Evolutionary conservation across 768 basidiomycete species (phyloP).

Genomic region (Erythrobasidium yunnanense): DNA sequence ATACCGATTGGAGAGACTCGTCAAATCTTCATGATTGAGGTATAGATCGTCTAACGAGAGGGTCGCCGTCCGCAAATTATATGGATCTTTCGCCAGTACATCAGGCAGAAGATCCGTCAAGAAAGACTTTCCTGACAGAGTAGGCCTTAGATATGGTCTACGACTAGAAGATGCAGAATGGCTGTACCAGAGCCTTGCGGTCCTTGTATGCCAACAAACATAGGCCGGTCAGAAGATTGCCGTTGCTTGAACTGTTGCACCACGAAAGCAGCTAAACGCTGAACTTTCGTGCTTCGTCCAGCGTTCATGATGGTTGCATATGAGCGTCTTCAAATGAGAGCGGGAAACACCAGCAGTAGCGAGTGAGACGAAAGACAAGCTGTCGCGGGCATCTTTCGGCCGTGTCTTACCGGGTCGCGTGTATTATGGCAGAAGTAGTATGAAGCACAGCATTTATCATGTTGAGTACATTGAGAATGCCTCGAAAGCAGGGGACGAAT

Average conservation of each 20-base stretch:
- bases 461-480: neutral
- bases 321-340: too few species aligned
- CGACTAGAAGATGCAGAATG: neutral
- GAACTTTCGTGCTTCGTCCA: neutral
- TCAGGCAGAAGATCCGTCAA: constrained; percentile 53
- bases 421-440: too few species aligned
- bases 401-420: too few species aligned
- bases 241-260: constrained; percentile 20
- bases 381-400: too few species aligned
- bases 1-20: constrained; percentile 49
- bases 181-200: constrained; percentile 68
- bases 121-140: constrained; percentile 58
- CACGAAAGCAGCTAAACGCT: constrained; percentile 21
- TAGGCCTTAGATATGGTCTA: neutral
- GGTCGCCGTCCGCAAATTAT: constrained; percentile 36
- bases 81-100: constrained; percentile 39
- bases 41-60: constrained; percentile 55
- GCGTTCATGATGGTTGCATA: neutral
- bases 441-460: neutral
- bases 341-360: too few species aligned
- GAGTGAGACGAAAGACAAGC: too few species aligned
- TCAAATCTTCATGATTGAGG: constrained; percentile 57
- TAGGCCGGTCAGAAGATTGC: constrained; percentile 45
- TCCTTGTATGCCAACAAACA: constrained; percentile 80
- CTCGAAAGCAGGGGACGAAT: neutral